phyloP scores from a whole-genome alignment of 208 protist species.

The Wallacemonas sp. region DNA sequence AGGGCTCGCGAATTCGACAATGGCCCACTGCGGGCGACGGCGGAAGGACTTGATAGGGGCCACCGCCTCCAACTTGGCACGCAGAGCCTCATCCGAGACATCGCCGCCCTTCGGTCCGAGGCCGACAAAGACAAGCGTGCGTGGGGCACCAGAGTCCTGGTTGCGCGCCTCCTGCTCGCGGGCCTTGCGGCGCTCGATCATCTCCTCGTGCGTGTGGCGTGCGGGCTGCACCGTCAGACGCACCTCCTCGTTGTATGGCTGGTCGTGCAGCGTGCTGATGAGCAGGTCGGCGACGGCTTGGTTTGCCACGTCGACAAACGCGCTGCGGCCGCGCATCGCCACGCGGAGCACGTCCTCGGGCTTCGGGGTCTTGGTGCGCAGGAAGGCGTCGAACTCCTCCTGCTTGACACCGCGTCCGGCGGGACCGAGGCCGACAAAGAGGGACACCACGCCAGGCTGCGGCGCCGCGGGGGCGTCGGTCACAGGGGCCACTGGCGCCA shows the following conservation, averaged over 20 bases:
- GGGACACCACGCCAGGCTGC: conserved; percentile 23
- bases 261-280: conserved; percentile 40
- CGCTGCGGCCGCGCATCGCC: conserved; percentile 66
- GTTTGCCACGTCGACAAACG: conserved; percentile 61
- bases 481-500: neutral
- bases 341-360: conserved; percentile 22
- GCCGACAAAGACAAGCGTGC: conserved; percentile 43
- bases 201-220: conserved; percentile 22
- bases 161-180: conserved; percentile 14
- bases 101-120: conserved; percentile 42
- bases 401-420: conserved; percentile 25
- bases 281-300: conserved; percentile 43
- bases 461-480: neutral
- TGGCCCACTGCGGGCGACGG: conserved; percentile 63
- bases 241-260: conserved; percentile 34
- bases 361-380: conserved; percentile 24
- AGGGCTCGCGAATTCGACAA: conserved; percentile 34
- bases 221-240: conserved; percentile 63
- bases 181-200: conserved; percentile 13
- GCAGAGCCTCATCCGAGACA: conserved; percentile 33
- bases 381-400: conserved; percentile 19
- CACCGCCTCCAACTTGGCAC: conserved; percentile 30
- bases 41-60: conserved; percentile 40
- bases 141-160: conserved; percentile 4
- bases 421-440: conserved; percentile 71